phyloP scores from a whole-genome alignment of 768 basidiomycete genomes.

The Mrakia frigida region DNA sequence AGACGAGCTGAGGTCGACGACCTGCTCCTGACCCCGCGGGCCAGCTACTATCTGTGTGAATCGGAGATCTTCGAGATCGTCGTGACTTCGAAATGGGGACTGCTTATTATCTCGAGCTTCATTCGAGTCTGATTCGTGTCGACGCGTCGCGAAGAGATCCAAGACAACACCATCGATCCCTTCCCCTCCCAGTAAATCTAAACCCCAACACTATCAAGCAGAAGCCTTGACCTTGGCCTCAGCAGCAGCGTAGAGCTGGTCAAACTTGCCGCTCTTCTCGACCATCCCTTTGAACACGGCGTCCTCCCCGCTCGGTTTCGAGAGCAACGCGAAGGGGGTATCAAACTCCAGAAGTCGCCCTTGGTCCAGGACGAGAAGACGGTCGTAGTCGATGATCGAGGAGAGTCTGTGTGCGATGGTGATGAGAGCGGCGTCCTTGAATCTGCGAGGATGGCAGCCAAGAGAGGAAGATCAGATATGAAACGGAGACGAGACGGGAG shows the following conservation, averaged over 20 bases:
- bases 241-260: slow-evolving; percentile 40
- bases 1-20: no score
- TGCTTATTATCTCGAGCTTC: no score
- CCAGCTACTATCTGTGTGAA: no score
- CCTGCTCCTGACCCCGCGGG: no score
- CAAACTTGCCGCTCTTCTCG: slow-evolving; percentile 43
- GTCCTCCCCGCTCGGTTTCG: slow-evolving; percentile 38
- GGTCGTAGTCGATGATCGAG: slow-evolving; percentile 40
- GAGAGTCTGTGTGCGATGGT: not conserved
- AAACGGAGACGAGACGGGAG: not conserved
- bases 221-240: slow-evolving; percentile 1
- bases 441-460: not conserved
- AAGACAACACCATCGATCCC: no score
- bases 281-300: slow-evolving; percentile 39
- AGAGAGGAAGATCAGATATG: not conserved
- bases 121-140: no score
- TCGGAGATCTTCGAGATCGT: no score
- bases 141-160: no score
- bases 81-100: no score
- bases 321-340: slow-evolving; percentile 38
- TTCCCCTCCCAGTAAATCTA: no score
- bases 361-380: slow-evolving; percentile 43
- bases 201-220: not conserved
- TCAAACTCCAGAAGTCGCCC: slow-evolving; percentile 44
- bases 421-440: not conserved